Conservation (phyloP, 306 rosid species). For the Nissolia schottii region DNA sequence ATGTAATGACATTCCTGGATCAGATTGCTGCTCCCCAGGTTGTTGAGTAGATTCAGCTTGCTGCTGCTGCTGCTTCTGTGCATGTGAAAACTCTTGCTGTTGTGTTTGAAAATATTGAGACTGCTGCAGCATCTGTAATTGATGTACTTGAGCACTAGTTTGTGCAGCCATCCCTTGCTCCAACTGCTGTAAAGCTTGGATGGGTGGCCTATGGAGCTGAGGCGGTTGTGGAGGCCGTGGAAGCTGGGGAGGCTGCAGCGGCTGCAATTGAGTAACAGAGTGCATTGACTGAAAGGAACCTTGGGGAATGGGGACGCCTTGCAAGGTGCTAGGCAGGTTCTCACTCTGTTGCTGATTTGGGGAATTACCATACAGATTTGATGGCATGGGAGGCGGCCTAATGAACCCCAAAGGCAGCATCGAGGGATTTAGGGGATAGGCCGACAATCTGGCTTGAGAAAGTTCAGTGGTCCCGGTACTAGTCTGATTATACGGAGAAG, state of each 20-base stretch:
- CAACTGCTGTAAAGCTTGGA: constrained; percentile 65
- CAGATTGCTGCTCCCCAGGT: constrained; percentile 53
- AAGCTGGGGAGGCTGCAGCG: constrained; percentile 96
- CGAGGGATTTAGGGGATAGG: constrained; percentile 50
- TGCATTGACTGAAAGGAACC: constrained; percentile 65
- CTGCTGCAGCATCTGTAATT: constrained; percentile 72
- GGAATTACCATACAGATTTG: constrained; percentile 46
- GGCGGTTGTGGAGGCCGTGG: constrained; percentile 96
- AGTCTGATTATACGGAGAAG: constrained; percentile 56
- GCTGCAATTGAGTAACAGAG: constrained; percentile 80
- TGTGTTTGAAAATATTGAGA: constrained; percentile 68
- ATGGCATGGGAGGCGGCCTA: constrained; percentile 64
- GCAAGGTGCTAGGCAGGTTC: constrained; percentile 56
- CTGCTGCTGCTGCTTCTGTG: constrained; percentile 46
- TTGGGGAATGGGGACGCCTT: constrained; percentile 47
- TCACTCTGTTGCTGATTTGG: constrained; percentile 73
- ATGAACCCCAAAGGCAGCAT: constrained; percentile 49
- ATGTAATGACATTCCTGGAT: constrained; percentile 76
- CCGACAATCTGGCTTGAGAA: constrained; percentile 55
- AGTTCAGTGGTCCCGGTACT: constrained; percentile 45
- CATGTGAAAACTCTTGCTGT: constrained; percentile 48
- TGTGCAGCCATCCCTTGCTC: constrained; percentile 64
- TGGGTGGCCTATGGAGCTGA: constrained; percentile 86
- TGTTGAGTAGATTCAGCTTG: constrained; percentile 59
- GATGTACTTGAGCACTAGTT: constrained; percentile 53